Conservation (phyloP, 176 grass and related monocot species). For the Carex parvula region DNA sequence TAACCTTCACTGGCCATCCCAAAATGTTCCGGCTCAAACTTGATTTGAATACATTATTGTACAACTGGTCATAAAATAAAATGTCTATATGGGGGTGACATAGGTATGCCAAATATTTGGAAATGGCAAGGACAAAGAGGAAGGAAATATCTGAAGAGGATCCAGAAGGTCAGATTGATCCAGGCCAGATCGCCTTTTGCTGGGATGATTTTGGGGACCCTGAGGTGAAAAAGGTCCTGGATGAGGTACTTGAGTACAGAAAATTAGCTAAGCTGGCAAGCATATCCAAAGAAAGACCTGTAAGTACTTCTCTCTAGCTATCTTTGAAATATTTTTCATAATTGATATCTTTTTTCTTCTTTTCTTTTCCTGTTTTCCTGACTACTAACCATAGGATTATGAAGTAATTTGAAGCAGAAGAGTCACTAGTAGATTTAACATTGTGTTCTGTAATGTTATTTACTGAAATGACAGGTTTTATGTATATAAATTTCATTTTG, state of each 20-base stretch:
- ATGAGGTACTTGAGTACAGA: slow-evolving; percentile 78
- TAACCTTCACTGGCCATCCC: not conserved
- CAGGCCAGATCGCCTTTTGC: slow-evolving; percentile 35
- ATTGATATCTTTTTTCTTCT: not conserved
- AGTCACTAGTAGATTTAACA: not conserved
- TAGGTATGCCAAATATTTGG: slow-evolving; percentile 48
- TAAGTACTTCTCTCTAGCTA: slow-evolving; percentile 13
- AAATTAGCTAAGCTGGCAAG: slow-evolving; percentile 55
- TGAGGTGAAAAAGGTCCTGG: slow-evolving; percentile 72
- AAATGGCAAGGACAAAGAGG: slow-evolving; percentile 37
- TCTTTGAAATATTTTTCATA: not conserved
- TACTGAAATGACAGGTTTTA: not conserved
- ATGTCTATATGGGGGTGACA: not conserved
- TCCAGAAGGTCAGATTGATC: slow-evolving; percentile 26
- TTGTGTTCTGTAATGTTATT: not conserved
- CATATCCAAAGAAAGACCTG: slow-evolving; percentile 38
- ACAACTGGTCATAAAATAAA: not conserved
- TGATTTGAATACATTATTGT: not conserved
- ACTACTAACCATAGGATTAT: not conserved
- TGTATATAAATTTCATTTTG: not conserved
- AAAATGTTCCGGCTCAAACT: not conserved
- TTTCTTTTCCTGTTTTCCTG: not conserved
- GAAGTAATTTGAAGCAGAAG: not conserved
- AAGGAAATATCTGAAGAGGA: slow-evolving; percentile 16
- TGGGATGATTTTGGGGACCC: slow-evolving; percentile 85